phyloP scores from a whole-genome alignment of 1,284 basidiomycete species.

The Cutaneotrichosporon cutaneum region DNA sequence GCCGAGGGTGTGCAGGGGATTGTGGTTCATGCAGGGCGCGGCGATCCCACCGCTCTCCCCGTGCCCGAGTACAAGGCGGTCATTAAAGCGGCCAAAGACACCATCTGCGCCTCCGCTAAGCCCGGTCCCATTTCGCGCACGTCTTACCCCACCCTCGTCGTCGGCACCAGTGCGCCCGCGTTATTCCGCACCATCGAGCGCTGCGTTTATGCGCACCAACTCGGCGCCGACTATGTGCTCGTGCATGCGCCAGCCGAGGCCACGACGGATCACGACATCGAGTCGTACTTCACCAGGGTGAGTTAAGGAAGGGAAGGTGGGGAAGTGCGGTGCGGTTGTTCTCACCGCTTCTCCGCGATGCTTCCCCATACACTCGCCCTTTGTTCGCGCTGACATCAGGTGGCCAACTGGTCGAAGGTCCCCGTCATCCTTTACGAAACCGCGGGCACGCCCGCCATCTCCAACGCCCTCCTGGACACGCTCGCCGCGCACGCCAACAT shows the following conservation, averaged over 20 bases:
- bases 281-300: conserved; percentile 2
- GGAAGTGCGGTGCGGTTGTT: neutral
- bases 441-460: neutral
- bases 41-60: neutral
- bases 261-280: neutral
- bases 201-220: neutral
- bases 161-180: neutral
- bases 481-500: conserved; percentile 1
- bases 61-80: neutral
- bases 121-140: neutral
- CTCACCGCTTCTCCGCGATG: neutral
- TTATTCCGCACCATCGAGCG: neutral
- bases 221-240: conserved; percentile 5
- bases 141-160: neutral
- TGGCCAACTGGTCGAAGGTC: conserved; percentile 6
- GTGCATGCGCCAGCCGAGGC: conserved; percentile 3
- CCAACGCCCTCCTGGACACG: neutral
- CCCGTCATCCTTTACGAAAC: conserved; percentile 8
- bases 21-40: neutral
- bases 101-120: neutral
- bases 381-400: neutral
- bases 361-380: neutral
- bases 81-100: conserved; percentile 4
- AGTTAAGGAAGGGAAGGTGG: neutral
- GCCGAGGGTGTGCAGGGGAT: neutral